phyloP scores from a whole-genome alignment of 2,329 filamentous ascomycete species.

The Helicocarpus griseus region DNA sequence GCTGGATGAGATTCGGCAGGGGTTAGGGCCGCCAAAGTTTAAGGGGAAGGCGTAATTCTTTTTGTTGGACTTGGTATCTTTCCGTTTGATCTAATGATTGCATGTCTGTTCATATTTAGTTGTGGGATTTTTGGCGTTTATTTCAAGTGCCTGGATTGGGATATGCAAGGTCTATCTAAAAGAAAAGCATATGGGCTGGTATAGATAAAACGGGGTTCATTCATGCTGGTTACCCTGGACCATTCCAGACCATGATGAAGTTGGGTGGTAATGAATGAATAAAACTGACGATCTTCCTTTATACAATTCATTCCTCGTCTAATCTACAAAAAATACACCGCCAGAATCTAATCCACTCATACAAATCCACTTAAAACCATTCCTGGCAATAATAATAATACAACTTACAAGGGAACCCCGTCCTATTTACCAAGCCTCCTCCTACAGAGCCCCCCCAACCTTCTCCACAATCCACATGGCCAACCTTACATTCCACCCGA shows the following conservation, averaged over 20 bases:
- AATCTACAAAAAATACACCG: background rate
- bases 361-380: no score
- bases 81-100: background rate
- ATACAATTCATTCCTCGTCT: no score
- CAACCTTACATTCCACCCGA: slow-evolving; percentile 72
- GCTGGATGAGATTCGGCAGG: slow-evolving; percentile 77
- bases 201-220: slow-evolving; percentile 1
- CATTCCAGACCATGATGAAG: background rate
- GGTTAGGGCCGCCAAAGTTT: slow-evolving; percentile 66
- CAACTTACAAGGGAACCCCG: background rate
- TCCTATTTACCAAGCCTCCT: background rate
- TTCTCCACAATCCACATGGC: slow-evolving; percentile 90
- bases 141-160: background rate
- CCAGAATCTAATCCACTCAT: background rate
- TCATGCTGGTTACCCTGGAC: background rate
- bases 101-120: background rate
- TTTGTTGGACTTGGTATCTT: background rate
- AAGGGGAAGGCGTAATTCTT: slow-evolving; percentile 19
- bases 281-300: no score
- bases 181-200: background rate
- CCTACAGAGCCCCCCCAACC: slow-evolving; percentile 74
- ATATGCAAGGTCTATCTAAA: background rate
- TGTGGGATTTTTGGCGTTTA: background rate
- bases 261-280: background rate
- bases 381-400: background rate